Conservation (phyloP, 805 yeast species). For the Starmerella sp. region DNA sequence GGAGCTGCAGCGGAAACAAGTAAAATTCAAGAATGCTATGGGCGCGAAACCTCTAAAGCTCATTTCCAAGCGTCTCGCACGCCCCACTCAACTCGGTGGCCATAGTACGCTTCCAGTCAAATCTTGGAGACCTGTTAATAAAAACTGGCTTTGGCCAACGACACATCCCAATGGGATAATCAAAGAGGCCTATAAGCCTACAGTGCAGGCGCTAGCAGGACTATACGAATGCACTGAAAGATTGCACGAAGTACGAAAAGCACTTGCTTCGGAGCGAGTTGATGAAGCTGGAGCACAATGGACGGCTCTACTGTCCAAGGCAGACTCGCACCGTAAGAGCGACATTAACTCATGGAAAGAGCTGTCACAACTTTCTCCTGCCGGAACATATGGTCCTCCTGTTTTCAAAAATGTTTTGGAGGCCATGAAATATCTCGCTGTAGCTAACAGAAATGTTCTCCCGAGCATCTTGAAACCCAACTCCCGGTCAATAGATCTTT, state of each 20-base stretch:
- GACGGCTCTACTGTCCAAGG: not conserved
- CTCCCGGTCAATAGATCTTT: not conserved
- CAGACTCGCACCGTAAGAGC: not conserved
- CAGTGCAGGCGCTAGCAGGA: constrained; percentile 2
- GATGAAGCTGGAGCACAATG: not conserved
- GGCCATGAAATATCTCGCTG: not conserved
- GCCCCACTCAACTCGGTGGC: not conserved
- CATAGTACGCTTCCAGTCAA: not conserved
- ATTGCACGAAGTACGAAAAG: constrained; percentile 1
- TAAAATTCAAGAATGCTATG: not conserved
- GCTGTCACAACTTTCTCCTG: not conserved
- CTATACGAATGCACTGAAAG: not conserved
- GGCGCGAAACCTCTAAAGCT: constrained; percentile 2
- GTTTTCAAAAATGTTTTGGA: constrained; percentile 6
- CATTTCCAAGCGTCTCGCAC: not conserved
- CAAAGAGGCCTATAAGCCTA: not conserved
- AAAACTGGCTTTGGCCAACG: constrained; percentile 13
- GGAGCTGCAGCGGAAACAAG: not conserved
- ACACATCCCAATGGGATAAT: not conserved
- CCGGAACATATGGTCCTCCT: constrained; percentile 10
- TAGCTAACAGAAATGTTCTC: not conserved
- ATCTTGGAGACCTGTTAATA: not conserved
- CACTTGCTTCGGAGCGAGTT: not conserved
- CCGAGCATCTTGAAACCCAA: not conserved
- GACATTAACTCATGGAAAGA: not conserved